phyloP scores from a whole-genome alignment of 2,329 filamentous ascomycete genomes.

The Neoascochyta sp. region DNA sequence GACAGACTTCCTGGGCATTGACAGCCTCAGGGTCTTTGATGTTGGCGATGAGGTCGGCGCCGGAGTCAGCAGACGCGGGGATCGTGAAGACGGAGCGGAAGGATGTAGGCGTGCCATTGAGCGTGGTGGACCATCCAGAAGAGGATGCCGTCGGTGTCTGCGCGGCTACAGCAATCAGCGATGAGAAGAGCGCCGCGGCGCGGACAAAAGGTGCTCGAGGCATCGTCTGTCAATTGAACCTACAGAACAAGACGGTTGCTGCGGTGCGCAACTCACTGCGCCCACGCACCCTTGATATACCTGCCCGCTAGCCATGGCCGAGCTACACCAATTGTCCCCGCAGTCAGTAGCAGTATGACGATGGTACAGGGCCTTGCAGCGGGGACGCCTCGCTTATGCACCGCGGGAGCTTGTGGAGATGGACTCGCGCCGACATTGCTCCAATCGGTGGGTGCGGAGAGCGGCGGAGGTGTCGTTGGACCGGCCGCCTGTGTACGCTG shows the following conservation, averaged over 20 bases:
- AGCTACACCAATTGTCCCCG: too few species aligned
- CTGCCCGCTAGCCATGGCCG: too few species aligned
- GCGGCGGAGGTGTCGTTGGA: too few species aligned
- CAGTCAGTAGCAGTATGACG: conserved; percentile 14
- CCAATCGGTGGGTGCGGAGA: conserved; percentile 15
- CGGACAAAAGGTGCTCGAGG: conserved; percentile 17
- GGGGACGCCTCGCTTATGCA: conserved; percentile 1
- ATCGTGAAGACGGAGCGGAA: conserved; percentile 37
- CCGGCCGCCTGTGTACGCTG: too few species aligned
- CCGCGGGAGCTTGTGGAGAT: conserved; percentile 9
- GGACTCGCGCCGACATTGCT: conserved; percentile 16
- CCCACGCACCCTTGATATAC: too few species aligned
- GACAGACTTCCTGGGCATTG: conserved; percentile 61
- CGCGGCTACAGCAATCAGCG: conserved; percentile 21
- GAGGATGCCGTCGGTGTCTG: conserved; percentile 18
- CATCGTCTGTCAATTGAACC: too few species aligned
- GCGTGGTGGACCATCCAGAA: conserved; percentile 20
- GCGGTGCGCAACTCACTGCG: too few species aligned
- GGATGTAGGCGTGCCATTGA: conserved; percentile 27
- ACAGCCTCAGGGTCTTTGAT: conserved; percentile 61
- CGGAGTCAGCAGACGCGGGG: conserved; percentile 34
- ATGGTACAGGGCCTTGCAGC: conserved; percentile 6
- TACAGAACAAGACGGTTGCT: too few species aligned
- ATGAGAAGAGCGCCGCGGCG: conserved; percentile 20
- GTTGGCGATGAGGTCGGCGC: conserved; percentile 53